Base-by-base conservation (phyloP, 1,284 basidiomycete species). In the Phellopilus nigrolimitatus region DNA sequence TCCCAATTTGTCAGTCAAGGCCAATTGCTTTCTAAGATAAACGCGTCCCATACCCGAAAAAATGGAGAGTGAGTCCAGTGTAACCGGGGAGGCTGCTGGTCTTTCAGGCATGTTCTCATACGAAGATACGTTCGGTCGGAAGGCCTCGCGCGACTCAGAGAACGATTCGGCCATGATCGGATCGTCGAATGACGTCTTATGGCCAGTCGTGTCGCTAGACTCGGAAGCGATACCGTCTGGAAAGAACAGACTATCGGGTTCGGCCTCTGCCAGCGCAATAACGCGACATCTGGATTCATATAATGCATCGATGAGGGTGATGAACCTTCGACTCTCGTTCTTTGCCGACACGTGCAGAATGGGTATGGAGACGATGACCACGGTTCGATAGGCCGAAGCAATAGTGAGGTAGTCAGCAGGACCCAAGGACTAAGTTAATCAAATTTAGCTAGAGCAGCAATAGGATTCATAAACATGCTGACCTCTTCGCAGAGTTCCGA, bases 321-420 rank as follows among this genome's bases (percentile, higher is more conserved):
- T 88, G 63, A 88, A 76, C 2, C 84, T 69, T 9, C 83, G 67
- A 2, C 84, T 84, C 66, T 87, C 79, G 63, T 88, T 84, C 69
- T 87, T 88, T 31, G 71, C 69, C 9, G 75, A 71, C 2, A 85
- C 66, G 10, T 71, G 71, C 2, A 88, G 70, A 25, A 80, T 59
- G 0, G 84, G 83, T 15, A 87, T 74, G 30, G 75, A 68, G 42
- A 79, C 78, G 48, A 88, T 71, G 56, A 79, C 71, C 49, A 87
- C 66, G 0, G 78, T 82, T 51, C 73, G 71, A 58, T 74, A 84
- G 1, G 71, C 74, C 0, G 78, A 78, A 0, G 81, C 78, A 7
- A 88, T 66, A 0, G 80, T 78, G 36, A 86, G 68, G 62, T 87
- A 88, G 64, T 88, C 84, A 7, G 84, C 85, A 1, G 83, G 74